Evolutionary conservation across 257 asterid species (phyloP).

Genomic region (Schizonepeta tenuifolia): DNA sequence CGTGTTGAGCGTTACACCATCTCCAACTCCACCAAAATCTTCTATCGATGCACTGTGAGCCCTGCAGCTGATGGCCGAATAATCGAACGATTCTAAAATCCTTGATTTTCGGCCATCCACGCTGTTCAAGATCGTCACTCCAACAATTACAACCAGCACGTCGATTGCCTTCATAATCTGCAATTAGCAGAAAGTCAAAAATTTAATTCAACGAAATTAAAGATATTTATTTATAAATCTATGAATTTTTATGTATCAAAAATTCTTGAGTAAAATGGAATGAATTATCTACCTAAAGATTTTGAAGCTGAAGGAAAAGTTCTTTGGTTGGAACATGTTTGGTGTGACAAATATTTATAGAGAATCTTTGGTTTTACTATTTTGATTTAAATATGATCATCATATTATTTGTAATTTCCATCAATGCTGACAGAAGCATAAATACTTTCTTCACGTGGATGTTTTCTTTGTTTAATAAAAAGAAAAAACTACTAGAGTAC

Average conservation of each 20-base stretch:
- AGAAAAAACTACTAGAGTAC: not conserved
- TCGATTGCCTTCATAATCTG: slow-evolving; percentile 38
- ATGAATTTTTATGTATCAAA: not conserved
- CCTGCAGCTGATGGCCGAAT: slow-evolving; percentile 73
- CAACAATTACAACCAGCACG: slow-evolving; percentile 36
- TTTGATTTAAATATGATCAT: slow-evolving; percentile 1
- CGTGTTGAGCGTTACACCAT: slow-evolving; percentile 72
- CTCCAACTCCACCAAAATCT: slow-evolving; percentile 80
- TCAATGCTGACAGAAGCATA: not conserved
- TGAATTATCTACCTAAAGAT: slow-evolving; percentile 33
- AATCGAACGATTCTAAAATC: slow-evolving; percentile 40
- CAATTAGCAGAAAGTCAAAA: not conserved
- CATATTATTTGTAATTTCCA: not conserved
- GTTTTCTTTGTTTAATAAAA: not conserved
- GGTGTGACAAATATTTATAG: slow-evolving; percentile 36
- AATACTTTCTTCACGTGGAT: not conserved
- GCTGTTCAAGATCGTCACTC: slow-evolving; percentile 13
- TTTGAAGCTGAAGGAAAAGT: not conserved
- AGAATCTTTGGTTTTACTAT: not conserved
- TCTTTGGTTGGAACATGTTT: slow-evolving; percentile 31
- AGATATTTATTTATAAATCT: not conserved
- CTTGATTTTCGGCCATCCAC: slow-evolving; percentile 52
- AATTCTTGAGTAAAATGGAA: not conserved
- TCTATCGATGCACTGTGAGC: slow-evolving; percentile 63
- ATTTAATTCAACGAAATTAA: not conserved